Evolutionary conservation across 1,284 basidiomycete species (phyloP).

Genomic region (Irpex lacteus): DNA sequence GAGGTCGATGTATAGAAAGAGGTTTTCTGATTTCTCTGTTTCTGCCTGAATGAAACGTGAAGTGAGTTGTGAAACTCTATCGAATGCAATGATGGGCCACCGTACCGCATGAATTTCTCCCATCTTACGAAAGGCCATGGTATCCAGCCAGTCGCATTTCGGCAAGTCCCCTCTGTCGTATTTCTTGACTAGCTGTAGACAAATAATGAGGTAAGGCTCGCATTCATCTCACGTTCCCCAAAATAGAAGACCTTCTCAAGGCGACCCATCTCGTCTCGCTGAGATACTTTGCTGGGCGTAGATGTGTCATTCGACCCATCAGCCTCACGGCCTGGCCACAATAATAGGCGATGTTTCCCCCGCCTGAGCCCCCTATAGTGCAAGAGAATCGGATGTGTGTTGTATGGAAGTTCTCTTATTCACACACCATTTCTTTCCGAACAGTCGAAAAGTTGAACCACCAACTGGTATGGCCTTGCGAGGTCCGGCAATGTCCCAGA

Average conservation of each 20-base stretch:
- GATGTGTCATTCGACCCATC: conserved; percentile 80
- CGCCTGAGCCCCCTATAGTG: conserved; percentile 75
- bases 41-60: conserved; percentile 55
- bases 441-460: conserved; percentile 86
- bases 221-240: no score
- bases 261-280: conserved; percentile 89
- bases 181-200: conserved; percentile 85
- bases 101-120: conserved; percentile 87
- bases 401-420: background rate
- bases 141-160: conserved; percentile 95
- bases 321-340: conserved; percentile 84
- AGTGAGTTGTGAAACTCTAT: background rate
- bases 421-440: conserved; percentile 87
- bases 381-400: background rate
- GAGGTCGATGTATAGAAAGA: conserved; percentile 93
- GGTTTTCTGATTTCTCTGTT: conserved; percentile 82
- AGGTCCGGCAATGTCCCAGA: conserved; percentile 90
- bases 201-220: background rate
- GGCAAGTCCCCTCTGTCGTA: conserved; percentile 94
- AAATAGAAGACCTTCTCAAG: conserved; percentile 73
- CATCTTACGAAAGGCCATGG: conserved; percentile 89
- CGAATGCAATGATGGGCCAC: conserved; percentile 11
- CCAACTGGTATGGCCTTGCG: conserved; percentile 77
- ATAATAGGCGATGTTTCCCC: conserved; percentile 85
- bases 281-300: conserved; percentile 83